Percentiles rank a stretch among this genome's conserved stretches.
These are phyloP conservation scores for Beverwykella pulmonaria DNA, from an alignment of 495 filamentous ascomycete species.

Conservation along the genomic window DNA sequence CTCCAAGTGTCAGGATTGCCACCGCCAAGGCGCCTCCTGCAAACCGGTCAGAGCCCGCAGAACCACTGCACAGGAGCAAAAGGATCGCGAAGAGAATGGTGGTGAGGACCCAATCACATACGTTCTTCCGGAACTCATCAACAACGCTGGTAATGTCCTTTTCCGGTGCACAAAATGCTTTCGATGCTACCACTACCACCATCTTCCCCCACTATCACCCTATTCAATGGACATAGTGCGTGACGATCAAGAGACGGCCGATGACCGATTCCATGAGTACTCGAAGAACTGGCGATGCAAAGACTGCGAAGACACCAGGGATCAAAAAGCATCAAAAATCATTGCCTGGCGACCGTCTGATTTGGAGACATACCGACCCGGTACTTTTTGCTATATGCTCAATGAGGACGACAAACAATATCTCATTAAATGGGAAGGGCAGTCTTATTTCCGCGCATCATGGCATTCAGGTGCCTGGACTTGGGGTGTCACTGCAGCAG, in stretches of 20 bases:
- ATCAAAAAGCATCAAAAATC: constrained; percentile 64
- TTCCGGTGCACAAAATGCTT: constrained; percentile 78
- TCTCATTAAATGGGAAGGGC: constrained; percentile 79
- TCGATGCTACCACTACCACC: constrained; percentile 79
- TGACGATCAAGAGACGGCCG: constrained; percentile 49
- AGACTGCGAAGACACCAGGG: constrained; percentile 62
- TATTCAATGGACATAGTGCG: constrained; percentile 45
- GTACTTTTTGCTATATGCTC: constrained; percentile 55
- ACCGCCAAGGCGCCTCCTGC: constrained; percentile 62
- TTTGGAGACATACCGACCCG: constrained; percentile 52
- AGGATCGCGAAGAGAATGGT: constrained; percentile 71
- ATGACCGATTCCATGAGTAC: constrained; percentile 63
- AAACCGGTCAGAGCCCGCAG: constrained; percentile 68
- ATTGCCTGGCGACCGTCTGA: constrained; percentile 84
- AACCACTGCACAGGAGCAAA: constrained; percentile 78
- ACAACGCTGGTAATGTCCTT: constrained; percentile 73
- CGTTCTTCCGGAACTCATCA: constrained; percentile 64
- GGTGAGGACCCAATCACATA: constrained; percentile 74
- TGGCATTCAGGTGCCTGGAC: constrained; percentile 94
- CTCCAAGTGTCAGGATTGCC: constrained; percentile 71
- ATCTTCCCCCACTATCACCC: constrained; percentile 61
- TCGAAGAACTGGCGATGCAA: constrained; percentile 71
- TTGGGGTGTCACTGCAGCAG: constrained; percentile 65
- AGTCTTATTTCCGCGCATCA: constrained; percentile 74
- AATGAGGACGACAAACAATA: constrained; percentile 82